Evolutionary conservation across 176 grass and related monocot genomes (phyloP), one percentile per base, ranked within the genome.

Genomic region (Carex cristatella): DNA sequence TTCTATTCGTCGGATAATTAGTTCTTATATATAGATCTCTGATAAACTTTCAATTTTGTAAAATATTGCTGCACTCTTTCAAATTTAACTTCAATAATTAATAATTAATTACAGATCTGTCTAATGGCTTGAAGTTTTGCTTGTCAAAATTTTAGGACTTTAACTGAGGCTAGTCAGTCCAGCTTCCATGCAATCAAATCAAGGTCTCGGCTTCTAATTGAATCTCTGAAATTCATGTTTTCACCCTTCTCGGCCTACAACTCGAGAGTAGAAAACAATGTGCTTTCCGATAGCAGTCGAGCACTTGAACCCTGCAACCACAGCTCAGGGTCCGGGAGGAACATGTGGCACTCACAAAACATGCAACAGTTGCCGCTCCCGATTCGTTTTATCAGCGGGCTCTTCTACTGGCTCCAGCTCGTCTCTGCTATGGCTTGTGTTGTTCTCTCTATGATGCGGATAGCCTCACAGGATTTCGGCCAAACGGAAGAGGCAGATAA

Each of bases 321-420:
- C 48, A 49, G n/a, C n/a, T 15, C 4, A 54, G 51, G 23, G 57
- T 28, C 8, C 2, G 19, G 7, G 2, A 30, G n/a, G 44, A 49
- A 19, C 46, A 6, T 53, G n/a, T 6, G 46, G 65, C 31, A 35
- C 35, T 55, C 14, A 54, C 79, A 46, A 63, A 61, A 53, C 61
- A 78, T 54, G 40, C 84, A 69, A 5, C 46, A 83, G 88, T 4
- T 89, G 90, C 88, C 62, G 92, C 16, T 85, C 88, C 1, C 65
- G 80, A 19, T 80, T 91, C 76, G 84, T 86, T 66, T 69, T 35
- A 69, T 69, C 5, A 91, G 94, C 14, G 46, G 81, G 15, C 35
- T 86, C 40, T 89, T 93, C 83, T 88, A 74, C 88, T 91, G 94
- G 89, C 86, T 95, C 31, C 89, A 95, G 85, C 79, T 95, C 33